These are phyloP conservation scores for Pycnococcus provasolii DNA, from an alignment of 139 green algal genomes.

Conservation along the genomic window DNA sequence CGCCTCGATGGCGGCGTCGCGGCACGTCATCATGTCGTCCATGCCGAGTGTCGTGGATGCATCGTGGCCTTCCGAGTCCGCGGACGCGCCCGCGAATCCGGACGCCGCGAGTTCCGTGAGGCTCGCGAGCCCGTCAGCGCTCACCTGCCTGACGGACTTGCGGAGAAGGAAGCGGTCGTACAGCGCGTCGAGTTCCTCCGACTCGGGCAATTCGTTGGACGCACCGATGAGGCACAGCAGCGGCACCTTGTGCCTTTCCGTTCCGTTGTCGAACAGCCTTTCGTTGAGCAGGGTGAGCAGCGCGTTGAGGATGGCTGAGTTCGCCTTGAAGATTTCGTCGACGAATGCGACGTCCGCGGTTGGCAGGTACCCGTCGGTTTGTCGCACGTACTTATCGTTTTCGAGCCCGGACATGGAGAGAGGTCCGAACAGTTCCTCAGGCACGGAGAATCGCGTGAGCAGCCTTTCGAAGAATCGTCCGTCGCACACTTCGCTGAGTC, in stretches of 20 bases:
- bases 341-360: conserved; percentile 70
- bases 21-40: conserved; percentile 46
- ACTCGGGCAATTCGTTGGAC: conserved; percentile 80
- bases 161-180: conserved; percentile 86
- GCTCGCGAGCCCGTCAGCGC: not conserved
- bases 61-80: not conserved
- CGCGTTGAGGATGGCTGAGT: conserved; percentile 87
- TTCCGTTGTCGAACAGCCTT: conserved; percentile 86
- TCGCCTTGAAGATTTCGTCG: conserved; percentile 85
- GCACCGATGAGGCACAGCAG: conserved; percentile 56
- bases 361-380: conserved; percentile 79
- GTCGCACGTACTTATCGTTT: conserved; percentile 74
- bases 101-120: not conserved
- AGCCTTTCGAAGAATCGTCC: conserved; percentile 76
- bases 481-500: conserved; percentile 46
- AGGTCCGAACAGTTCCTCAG: conserved; percentile 85
- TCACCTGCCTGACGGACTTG: conserved; percentile 41
- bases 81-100: no score
- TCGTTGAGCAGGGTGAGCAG: conserved; percentile 90
- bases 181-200: conserved; percentile 82
- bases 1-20: conserved; percentile 34
- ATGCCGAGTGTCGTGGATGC: conserved; percentile 21
- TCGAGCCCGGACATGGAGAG: conserved; percentile 81
- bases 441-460: conserved; percentile 81
- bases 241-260: conserved; percentile 39